Conservation (phyloP, 805 yeast genomes). For the Ogataea wickerhamii region DNA sequence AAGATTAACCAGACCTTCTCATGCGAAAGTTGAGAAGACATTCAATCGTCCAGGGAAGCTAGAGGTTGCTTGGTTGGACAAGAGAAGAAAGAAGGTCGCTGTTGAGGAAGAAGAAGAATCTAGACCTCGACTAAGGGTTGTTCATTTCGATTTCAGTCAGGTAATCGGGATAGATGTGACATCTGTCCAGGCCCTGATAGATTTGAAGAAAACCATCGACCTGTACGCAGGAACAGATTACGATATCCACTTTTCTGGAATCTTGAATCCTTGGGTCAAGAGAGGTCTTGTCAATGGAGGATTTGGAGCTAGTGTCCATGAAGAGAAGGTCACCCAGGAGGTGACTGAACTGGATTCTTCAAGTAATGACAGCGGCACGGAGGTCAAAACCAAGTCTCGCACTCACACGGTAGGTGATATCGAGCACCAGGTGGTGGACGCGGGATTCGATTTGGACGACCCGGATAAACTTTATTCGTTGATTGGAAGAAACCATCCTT, state of each 20-base stretch:
- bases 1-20: constrained; percentile 57
- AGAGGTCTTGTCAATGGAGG: constrained; percentile 72
- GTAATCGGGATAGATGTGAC: constrained; percentile 78
- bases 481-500: constrained; percentile 63
- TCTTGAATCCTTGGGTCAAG: constrained; percentile 82
- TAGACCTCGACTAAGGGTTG: constrained; percentile 64
- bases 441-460: constrained; percentile 11
- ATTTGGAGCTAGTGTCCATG: constrained; percentile 48
- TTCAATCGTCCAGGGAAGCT: constrained; percentile 88
- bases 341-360: constrained; percentile 10
- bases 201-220: constrained; percentile 67
- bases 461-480: constrained; percentile 39
- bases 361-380: constrained; percentile 29
- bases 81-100: constrained; percentile 13
- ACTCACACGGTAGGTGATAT: constrained; percentile 5
- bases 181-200: constrained; percentile 72
- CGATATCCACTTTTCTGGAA: constrained; percentile 86
- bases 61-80: constrained; percentile 30
- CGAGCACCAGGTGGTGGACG: constrained; percentile 20
- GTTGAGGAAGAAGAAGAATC: constrained; percentile 38
- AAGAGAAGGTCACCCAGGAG: constrained; percentile 9
- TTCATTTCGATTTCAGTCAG: constrained; percentile 79
- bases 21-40: constrained; percentile 50
- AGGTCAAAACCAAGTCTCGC: constrained; percentile 22
- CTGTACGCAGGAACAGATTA: constrained; percentile 77